Evolutionary conservation across 495 filamentous ascomycete species (phyloP).

Genomic region (Hapsidospora chrysogenum): DNA sequence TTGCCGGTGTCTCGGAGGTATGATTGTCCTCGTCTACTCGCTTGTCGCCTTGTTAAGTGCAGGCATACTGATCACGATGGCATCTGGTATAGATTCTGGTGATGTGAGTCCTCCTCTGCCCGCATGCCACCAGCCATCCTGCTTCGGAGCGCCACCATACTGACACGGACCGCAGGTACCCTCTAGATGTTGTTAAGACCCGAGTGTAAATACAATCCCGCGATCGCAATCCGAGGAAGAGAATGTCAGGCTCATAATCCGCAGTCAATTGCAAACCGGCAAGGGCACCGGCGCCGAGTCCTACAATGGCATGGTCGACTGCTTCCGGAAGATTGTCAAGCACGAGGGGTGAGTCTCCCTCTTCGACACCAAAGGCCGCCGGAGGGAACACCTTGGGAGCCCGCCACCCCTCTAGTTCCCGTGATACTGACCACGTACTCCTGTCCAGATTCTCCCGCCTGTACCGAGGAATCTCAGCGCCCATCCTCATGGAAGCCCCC

Average conservation of each 20-base stretch:
- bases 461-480: conserved; percentile 89
- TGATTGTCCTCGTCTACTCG: no score
- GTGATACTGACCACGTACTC: conserved; percentile 3
- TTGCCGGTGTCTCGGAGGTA: conserved; percentile 87
- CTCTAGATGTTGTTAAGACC: conserved; percentile 95
- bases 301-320: conserved; percentile 96
- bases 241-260: no score
- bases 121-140: conserved; percentile 7
- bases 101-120: conserved; percentile 39
- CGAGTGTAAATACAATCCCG: conserved; percentile 43
- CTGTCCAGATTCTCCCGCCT: conserved; percentile 57
- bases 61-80: no score
- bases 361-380: neutral
- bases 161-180: conserved; percentile 51
- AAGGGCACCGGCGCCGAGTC: conserved; percentile 49
- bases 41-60: no score
- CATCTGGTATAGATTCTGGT: conserved; percentile 72
- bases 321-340: conserved; percentile 87
- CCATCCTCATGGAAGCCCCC: conserved; percentile 96
- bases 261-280: conserved; percentile 74
- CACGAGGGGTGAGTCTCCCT: conserved; percentile 64
- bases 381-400: no score
- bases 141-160: neutral
- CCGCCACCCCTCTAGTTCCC: no score
- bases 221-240: conserved; percentile 2